phyloP scores from a whole-genome alignment of 345 rosid species.

The Aquilaria malaccensis region DNA sequence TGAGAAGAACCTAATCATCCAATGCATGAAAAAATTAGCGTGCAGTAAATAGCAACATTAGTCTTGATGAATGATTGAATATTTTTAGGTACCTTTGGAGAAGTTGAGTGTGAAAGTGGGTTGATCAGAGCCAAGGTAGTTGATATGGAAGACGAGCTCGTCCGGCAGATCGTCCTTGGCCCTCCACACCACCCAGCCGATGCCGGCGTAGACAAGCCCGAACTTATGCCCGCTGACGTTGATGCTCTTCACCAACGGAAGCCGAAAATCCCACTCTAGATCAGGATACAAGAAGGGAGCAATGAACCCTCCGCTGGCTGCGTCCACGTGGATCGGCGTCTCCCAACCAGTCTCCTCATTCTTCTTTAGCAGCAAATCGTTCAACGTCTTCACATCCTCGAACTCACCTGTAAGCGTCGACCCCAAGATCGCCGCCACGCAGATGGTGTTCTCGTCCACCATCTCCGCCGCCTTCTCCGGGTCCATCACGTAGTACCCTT shows the following conservation, averaged over 20 bases:
- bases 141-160: constrained; percentile 53
- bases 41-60: neutral
- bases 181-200: constrained; percentile 64
- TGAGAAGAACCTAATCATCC: neutral
- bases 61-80: neutral
- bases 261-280: constrained; percentile 57
- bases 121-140: constrained; percentile 56
- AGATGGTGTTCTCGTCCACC: constrained; percentile 66
- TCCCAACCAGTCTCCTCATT: constrained; percentile 54
- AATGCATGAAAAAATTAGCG: neutral
- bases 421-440: constrained; percentile 59
- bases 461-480: constrained; percentile 46
- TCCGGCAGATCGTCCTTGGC: constrained; percentile 58
- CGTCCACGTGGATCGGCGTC: constrained; percentile 58
- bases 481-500: constrained; percentile 61
- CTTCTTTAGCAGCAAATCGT: constrained; percentile 38
- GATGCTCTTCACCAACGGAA: constrained; percentile 50
- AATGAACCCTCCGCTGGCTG: constrained; percentile 59
- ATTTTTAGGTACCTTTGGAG: constrained; percentile 35
- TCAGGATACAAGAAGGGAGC: constrained; percentile 59
- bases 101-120: constrained; percentile 64
- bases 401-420: constrained; percentile 64
- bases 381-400: constrained; percentile 55
- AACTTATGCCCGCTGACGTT: constrained; percentile 62
- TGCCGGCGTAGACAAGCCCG: constrained; percentile 56